phyloP scores from a whole-genome alignment of 306 rosid genomes.

The Leucaena leucocephala region DNA sequence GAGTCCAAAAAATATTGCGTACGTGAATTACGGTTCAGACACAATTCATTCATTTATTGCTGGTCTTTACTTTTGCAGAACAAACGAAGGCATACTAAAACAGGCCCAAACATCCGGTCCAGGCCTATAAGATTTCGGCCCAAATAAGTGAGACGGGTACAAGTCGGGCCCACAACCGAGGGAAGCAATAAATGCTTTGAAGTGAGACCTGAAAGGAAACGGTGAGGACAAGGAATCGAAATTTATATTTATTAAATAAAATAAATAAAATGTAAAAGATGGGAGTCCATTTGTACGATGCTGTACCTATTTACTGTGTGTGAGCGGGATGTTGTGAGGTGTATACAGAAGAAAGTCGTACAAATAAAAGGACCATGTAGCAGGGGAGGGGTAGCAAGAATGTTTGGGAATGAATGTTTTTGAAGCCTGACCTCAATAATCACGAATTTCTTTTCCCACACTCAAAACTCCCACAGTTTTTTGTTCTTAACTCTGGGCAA shows the following conservation, averaged over 20 bases:
- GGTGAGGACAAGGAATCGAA: too few species aligned
- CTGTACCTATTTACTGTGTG: background rate
- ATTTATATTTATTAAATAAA: too few species aligned
- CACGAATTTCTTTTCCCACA: background rate
- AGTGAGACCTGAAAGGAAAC: background rate
- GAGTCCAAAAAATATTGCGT: background rate
- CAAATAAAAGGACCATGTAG: background rate
- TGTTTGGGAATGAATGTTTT: background rate
- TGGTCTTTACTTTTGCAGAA: background rate
- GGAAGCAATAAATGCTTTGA: background rate
- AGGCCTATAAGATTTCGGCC: background rate
- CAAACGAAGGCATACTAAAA: background rate
- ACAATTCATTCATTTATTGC: background rate
- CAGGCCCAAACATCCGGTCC: background rate
- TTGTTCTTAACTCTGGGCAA: background rate
- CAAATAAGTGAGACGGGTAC: background rate
- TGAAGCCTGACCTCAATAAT: background rate
- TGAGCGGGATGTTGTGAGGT: background rate
- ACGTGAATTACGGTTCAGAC: background rate
- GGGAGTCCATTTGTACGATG: background rate
- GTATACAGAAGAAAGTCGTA: background rate
- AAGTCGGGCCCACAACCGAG: background rate
- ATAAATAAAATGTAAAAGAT: too few species aligned
- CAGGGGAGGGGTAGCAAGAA: background rate
- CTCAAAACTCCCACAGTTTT: background rate